A percentile compares a stretch with the other conserved stretches of the same genome.
Evolutionary conservation across 108 stramenopile genomes (phyloP).

Genomic region (Cyclotella choctawhatcheeana): DNA sequence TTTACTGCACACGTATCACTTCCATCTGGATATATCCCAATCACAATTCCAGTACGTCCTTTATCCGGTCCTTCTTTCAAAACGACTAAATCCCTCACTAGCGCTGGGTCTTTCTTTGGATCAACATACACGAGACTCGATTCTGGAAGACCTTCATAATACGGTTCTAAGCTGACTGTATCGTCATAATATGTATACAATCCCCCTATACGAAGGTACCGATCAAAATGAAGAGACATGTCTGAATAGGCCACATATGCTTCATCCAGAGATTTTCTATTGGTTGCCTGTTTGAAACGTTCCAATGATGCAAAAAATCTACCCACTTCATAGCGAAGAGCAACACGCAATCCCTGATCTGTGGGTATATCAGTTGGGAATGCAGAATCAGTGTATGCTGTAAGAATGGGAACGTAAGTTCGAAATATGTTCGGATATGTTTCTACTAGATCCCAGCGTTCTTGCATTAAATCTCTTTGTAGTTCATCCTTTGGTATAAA

Average conservation of each 20-base stretch:
- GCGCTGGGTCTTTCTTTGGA: conserved; percentile 79
- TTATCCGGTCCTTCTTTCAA: conserved; percentile 81
- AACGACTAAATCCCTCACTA: conserved; percentile 82
- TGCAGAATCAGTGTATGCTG: conserved; percentile 84
- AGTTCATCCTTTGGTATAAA: conserved; percentile 74
- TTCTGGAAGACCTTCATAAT: conserved; percentile 64
- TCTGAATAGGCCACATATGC: conserved; percentile 85
- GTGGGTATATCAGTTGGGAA: conserved; percentile 82
- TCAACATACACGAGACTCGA: conserved; percentile 74
- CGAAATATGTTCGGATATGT: conserved; percentile 76
- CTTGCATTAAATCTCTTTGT: conserved; percentile 90
- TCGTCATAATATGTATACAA: conserved; percentile 86
- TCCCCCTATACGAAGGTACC: conserved; percentile 82
- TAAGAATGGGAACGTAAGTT: conserved; percentile 85
- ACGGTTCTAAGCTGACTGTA: conserved; percentile 67
- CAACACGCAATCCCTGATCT: conserved; percentile 81
- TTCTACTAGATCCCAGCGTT: conserved; percentile 84
- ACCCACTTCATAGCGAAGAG: conserved; percentile 86
- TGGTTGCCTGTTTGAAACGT: conserved; percentile 65
- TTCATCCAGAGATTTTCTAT: conserved; percentile 64
- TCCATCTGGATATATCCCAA: conserved; percentile 80
- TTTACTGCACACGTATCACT: conserved; percentile 73
- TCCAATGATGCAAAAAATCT: conserved; percentile 83
- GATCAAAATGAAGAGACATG: conserved; percentile 86
- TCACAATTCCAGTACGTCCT: conserved; percentile 86